phyloP scores from a whole-genome alignment of 2,329 filamentous ascomycete species.

The Gremmenia infestans region DNA sequence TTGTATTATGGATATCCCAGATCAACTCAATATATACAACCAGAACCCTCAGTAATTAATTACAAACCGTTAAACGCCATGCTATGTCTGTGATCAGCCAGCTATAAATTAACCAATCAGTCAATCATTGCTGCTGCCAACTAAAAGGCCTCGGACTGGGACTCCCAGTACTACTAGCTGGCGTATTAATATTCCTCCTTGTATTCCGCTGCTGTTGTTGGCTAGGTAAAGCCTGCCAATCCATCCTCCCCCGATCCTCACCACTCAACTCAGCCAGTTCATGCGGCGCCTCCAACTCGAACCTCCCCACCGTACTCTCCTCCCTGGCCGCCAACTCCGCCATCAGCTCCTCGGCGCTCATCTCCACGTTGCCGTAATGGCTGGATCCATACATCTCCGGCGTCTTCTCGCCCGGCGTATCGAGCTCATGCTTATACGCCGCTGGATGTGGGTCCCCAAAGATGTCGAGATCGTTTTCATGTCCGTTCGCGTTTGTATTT shows the following conservation, averaged over 20 bases:
- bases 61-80: background rate
- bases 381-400: background rate
- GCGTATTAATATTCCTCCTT: background rate
- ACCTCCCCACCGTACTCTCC: background rate
- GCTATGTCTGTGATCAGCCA: background rate
- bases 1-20: background rate
- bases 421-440: background rate
- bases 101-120: no score
- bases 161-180: background rate
- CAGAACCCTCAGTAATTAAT: background rate
- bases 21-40: background rate
- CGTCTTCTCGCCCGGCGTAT: background rate
- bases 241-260: background rate
- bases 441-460: no score
- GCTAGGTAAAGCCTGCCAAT: background rate
- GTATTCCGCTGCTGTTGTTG: background rate
- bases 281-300: background rate
- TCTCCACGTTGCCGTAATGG: background rate
- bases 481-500: no score
- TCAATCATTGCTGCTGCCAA: background rate
- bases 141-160: background rate
- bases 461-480: background rate
- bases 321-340: background rate
- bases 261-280: background rate
- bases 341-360: background rate